These are phyloP conservation scores for Plantago ovata DNA, from an alignment of 257 asterid genomes.

Conservation along the genomic window DNA sequence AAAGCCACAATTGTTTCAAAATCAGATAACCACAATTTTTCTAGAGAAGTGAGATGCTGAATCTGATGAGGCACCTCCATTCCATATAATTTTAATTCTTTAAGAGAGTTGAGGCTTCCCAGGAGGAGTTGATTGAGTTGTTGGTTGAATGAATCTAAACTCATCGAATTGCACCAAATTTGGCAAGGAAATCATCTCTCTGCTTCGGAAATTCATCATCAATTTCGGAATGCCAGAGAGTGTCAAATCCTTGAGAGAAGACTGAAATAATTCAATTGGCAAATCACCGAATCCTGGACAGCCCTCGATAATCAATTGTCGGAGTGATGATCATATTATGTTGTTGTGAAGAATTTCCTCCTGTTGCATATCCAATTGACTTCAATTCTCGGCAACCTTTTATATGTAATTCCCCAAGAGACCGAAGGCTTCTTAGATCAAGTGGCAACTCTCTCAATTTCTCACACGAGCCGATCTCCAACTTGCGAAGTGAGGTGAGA, in stretches of 20 bases:
- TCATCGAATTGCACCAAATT: no score
- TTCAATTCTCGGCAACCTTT: not conserved
- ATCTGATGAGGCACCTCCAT: no score
- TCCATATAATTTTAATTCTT: no score
- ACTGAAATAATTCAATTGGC: constrained; percentile 14
- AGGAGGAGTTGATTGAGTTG: no score
- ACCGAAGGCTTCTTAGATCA: not conserved
- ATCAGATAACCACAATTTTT: not conserved
- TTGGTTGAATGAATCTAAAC: no score
- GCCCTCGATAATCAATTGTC: not conserved
- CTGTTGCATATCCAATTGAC: not conserved
- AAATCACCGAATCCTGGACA: constrained; percentile 4
- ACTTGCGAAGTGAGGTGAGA: no score
- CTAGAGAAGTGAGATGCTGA: not conserved
- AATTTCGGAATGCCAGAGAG: not conserved
- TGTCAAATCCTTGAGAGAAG: not conserved
- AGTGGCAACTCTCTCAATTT: constrained; percentile 14
- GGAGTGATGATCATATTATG: constrained; percentile 18
- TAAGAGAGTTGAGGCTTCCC: no score
- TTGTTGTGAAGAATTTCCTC: constrained; percentile 11
- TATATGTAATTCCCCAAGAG: not conserved
- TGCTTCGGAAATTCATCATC: not conserved
- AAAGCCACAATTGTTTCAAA: not conserved
- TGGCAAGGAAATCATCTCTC: no score
- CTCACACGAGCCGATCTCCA: not conserved